A percentile compares a stretch with the other conserved stretches of the same genome.
phyloP scores from a whole-genome alignment of 2,329 filamentous ascomycete species.

The Hyphodiscus sp. region DNA sequence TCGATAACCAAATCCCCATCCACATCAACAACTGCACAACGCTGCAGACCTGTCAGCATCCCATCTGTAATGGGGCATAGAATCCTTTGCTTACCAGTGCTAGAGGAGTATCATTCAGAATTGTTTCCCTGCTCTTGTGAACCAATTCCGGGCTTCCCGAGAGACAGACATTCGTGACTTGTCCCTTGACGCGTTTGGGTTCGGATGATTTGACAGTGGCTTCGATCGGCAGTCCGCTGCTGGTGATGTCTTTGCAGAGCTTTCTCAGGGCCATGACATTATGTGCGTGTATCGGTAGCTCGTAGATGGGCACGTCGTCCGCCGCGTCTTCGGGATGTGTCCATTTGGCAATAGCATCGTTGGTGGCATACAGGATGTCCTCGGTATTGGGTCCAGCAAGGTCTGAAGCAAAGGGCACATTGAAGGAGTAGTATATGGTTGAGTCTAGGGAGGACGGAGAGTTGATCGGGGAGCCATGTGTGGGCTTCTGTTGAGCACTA shows the following conservation, averaged over 20 bases:
- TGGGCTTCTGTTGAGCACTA: constrained; percentile 49
- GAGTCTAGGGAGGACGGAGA: constrained; percentile 67
- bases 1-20: constrained; percentile 88
- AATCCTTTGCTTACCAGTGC: constrained; percentile 62
- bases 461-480: constrained; percentile 49
- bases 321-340: constrained; percentile 83
- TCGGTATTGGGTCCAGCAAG: constrained; percentile 88
- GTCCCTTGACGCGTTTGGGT: constrained; percentile 62
- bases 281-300: constrained; percentile 84
- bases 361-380: constrained; percentile 88
- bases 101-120: constrained; percentile 87
- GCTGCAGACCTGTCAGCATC: constrained; percentile 47
- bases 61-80: background rate
- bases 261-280: constrained; percentile 75
- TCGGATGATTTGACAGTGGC: constrained; percentile 79
- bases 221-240: constrained; percentile 64
- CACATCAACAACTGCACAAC: constrained; percentile 88
- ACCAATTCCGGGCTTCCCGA: constrained; percentile 83
- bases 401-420: constrained; percentile 90
- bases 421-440: constrained; percentile 90
- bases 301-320: constrained; percentile 77
- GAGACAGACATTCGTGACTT: constrained; percentile 82
- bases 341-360: constrained; percentile 84
- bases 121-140: constrained; percentile 80
- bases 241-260: constrained; percentile 76